Conservation (phyloP, 2,329 filamentous ascomycete genomes). For the Colletotrichum coccodes region DNA sequence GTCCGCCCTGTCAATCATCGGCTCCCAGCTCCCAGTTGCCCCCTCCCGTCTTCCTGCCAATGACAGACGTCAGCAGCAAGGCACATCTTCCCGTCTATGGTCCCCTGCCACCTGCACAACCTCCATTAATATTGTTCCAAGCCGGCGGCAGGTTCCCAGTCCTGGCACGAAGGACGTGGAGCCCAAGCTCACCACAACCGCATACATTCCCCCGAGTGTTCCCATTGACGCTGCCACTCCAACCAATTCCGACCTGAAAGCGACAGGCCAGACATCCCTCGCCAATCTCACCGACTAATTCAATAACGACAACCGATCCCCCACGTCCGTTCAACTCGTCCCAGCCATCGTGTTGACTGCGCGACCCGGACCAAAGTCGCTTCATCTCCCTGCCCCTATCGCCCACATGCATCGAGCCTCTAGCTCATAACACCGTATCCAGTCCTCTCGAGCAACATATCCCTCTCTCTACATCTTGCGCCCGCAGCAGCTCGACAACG, state of each 20-base stretch:
- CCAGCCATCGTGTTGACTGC: constrained; percentile 15
- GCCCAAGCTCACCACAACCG: constrained; percentile 25
- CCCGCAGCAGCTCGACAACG: constrained; percentile 14
- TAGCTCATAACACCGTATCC: constrained; percentile 22
- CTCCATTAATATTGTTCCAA: constrained; percentile 25
- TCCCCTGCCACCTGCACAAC: constrained; percentile 7
- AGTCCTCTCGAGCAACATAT: not conserved
- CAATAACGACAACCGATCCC: constrained; percentile 6
- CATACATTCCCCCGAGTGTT: not conserved
- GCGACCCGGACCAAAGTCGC: not conserved
- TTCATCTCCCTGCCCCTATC: not conserved
- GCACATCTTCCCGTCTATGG: constrained; percentile 9
- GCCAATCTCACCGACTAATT: constrained; percentile 24
- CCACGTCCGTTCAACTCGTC: constrained; percentile 17
- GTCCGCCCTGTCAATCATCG: not conserved
- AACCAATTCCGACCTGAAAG: not conserved
- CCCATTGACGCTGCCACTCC: constrained; percentile 4
- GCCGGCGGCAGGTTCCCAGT: constrained; percentile 6
- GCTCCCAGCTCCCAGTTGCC: not conserved
- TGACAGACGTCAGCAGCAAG: constrained; percentile 1
- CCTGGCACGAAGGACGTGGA: constrained; percentile 9
- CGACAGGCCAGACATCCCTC: constrained; percentile 21
- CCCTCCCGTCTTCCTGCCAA: not conserved
- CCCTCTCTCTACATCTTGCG: not conserved
- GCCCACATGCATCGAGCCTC: constrained; percentile 11